Evolutionary conservation across 495 filamentous ascomycete species (phyloP), one percentile per base, ranked within the genome.

Genomic region (Penicillium crystallinum): DNA sequence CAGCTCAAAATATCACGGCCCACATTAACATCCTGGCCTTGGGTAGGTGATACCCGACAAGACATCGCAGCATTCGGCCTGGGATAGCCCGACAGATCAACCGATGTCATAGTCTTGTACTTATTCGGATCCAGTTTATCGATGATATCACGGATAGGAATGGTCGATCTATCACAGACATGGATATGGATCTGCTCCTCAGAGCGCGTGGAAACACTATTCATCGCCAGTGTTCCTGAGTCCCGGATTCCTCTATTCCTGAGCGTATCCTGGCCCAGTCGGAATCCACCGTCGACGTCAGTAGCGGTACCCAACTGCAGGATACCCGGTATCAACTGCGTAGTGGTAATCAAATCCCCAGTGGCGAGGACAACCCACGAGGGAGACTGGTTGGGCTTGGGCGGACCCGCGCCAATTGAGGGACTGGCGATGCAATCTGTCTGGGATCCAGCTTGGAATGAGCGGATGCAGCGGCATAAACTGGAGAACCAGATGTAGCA

Each of bases 141-240:
- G 10, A 50, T 23, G 4, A 50, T 41, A 6, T 1, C 9, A 7
- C 37, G 36, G 6, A 50, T 2, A n/a, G 9, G 2, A 41, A 9
- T 41, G 3, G 2, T 21, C 11, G 4, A 10, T 1, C 18, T 19
- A 18, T 41, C 15, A 37, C 48, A 50, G 27, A 50, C 6, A 22
- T 50, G 48, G 12, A 50, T 50, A 34, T 50, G 48, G 14, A 42
- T 34, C 36, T 42, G 48, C 6, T 50, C 48, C 37, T 50, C 48
- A 11, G 48, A 34, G 11, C 38, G 36, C 11, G 29, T 42, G 6
- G 37, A 7, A 12, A 50, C 48, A 31, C 27, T 41, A n/a, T 50
- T 42, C 14, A 42, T 50, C 0, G 38, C 37, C 9, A 50, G 25
- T 6, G 48, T 38, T 10, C 48, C 48, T 10, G 25, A 42, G 4